phyloP scores from a whole-genome alignment of 495 filamentous ascomycete species.

The Lepraria neglecta region DNA sequence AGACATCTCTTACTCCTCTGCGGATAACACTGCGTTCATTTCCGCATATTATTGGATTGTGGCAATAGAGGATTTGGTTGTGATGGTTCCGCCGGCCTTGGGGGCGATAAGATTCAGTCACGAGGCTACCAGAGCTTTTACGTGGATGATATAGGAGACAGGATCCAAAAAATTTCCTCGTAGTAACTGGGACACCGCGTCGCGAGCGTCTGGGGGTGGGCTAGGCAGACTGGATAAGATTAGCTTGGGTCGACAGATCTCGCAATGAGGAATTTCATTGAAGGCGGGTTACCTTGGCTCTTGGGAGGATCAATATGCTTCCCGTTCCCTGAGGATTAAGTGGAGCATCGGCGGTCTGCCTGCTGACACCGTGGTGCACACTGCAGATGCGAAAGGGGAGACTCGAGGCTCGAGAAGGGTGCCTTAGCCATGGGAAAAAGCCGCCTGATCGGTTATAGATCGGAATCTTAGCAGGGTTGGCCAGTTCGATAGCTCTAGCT shows the following conservation, averaged over 20 bases:
- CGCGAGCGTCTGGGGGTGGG: constrained; percentile 6
- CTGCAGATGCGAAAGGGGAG: constrained; percentile 8
- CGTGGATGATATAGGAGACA: constrained; percentile 2
- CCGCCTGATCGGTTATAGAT: constrained; percentile 13
- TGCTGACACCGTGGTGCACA: not conserved
- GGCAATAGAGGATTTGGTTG: not conserved
- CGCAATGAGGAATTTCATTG: not conserved
- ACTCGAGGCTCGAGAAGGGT: constrained; percentile 1
- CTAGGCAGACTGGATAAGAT: constrained; percentile 11
- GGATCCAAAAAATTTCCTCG: constrained; percentile 8
- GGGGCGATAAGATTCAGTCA: constrained; percentile 5
- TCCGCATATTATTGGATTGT: constrained; percentile 6
- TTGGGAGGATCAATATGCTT: constrained; percentile 3
- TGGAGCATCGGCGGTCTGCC: not conserved
- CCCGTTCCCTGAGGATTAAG: not conserved
- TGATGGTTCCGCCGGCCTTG: not conserved
- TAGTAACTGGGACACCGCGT: constrained; percentile 5
- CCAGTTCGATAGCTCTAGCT: constrained; percentile 5
- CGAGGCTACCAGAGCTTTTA: constrained; percentile 12
- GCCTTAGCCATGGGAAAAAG: constrained; percentile 5
- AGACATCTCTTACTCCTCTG: constrained; percentile 16
- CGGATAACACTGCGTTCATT: constrained; percentile 14
- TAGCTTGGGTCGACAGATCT: constrained; percentile 7
- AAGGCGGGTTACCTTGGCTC: constrained; percentile 5
- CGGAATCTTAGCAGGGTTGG: constrained; percentile 3